Conservation (phyloP, 2,329 filamentous ascomycete genomes). For the Teratosphaeria nubilosa region DNA sequence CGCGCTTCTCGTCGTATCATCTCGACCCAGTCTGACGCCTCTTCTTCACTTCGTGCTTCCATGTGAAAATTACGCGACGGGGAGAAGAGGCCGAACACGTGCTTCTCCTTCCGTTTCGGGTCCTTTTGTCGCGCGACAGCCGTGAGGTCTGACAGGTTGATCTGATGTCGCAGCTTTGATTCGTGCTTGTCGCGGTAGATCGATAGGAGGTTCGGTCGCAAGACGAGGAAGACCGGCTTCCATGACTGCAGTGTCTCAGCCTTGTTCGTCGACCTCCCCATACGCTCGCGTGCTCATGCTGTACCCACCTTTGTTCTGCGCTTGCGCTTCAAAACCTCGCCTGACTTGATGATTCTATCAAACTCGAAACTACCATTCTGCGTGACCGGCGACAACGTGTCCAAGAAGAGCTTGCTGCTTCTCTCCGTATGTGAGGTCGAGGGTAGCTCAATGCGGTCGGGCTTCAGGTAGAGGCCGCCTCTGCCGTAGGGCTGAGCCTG, state of each 20-base stretch:
- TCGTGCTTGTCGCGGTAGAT: slow-evolving; percentile 90
- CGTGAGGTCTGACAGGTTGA: slow-evolving; percentile 80
- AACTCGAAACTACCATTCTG: slow-evolving; percentile 94
- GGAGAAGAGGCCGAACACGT: slow-evolving; percentile 88
- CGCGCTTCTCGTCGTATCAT: slow-evolving; percentile 68
- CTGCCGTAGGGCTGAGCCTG: not conserved
- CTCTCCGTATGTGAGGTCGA: slow-evolving; percentile 3
- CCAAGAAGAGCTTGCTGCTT: slow-evolving; percentile 38
- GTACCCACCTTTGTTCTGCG: slow-evolving; percentile 75
- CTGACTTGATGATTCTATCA: slow-evolving; percentile 84
- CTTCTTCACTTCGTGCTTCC: slow-evolving; percentile 60
- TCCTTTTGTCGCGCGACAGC: slow-evolving; percentile 83
- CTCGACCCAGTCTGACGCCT: slow-evolving; percentile 79
- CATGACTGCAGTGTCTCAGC: slow-evolving; percentile 53
- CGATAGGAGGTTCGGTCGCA: slow-evolving; percentile 80
- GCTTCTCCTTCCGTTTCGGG: slow-evolving; percentile 72
- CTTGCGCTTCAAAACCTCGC: slow-evolving; percentile 76
- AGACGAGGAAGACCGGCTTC: slow-evolving; percentile 81
- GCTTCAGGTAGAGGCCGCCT: not conserved
- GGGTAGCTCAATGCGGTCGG: slow-evolving; percentile 6
- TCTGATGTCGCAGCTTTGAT: slow-evolving; percentile 77
- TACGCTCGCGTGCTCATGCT: not conserved
- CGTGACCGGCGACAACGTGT: slow-evolving; percentile 75
- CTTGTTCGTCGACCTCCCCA: not conserved
- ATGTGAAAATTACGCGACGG: slow-evolving; percentile 87